Evolutionary conservation across 1,284 basidiomycete species (phyloP).

Genomic region (Neolentinus lepideus): DNA sequence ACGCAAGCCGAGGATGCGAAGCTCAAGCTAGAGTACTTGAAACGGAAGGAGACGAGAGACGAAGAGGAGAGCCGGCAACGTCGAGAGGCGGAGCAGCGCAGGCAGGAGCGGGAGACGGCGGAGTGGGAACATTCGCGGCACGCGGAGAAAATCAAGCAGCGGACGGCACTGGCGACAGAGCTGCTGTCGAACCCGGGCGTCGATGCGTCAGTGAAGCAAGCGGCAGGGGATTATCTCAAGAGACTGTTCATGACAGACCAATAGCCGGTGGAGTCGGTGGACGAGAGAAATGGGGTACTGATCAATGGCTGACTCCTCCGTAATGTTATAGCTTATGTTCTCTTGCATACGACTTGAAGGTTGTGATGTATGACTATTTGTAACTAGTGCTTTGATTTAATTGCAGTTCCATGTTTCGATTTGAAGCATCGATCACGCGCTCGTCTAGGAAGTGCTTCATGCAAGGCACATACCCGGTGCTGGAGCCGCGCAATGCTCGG

Average conservation of each 20-base stretch:
- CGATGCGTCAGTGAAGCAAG: constrained; percentile 51
- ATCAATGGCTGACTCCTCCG: not conserved
- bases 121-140: constrained; percentile 48
- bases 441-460: too few relatives aligned
- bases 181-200: constrained; percentile 45
- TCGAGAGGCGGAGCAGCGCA: constrained; percentile 37
- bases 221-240: constrained; percentile 63
- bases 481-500: too few relatives aligned
- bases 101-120: constrained; percentile 39
- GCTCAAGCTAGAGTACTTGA: constrained; percentile 49
- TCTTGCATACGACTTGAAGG: not conserved
- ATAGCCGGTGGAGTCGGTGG: not conserved
- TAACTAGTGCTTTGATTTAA: too few relatives aligned
- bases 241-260: constrained; percentile 30
- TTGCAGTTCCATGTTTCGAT: too few relatives aligned
- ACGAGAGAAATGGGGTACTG: too few relatives aligned
- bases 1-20: constrained; percentile 19
- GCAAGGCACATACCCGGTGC: too few relatives aligned
- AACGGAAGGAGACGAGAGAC: constrained; percentile 55
- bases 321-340: not conserved
- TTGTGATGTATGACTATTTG: too few relatives aligned
- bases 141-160: constrained; percentile 45
- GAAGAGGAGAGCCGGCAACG: constrained; percentile 43
- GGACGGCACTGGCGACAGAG: constrained; percentile 55
- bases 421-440: too few relatives aligned